These are phyloP conservation scores for Podila minutissima DNA, from an alignment of 192 early-diverging fungal species.

Conservation along the genomic window DNA sequence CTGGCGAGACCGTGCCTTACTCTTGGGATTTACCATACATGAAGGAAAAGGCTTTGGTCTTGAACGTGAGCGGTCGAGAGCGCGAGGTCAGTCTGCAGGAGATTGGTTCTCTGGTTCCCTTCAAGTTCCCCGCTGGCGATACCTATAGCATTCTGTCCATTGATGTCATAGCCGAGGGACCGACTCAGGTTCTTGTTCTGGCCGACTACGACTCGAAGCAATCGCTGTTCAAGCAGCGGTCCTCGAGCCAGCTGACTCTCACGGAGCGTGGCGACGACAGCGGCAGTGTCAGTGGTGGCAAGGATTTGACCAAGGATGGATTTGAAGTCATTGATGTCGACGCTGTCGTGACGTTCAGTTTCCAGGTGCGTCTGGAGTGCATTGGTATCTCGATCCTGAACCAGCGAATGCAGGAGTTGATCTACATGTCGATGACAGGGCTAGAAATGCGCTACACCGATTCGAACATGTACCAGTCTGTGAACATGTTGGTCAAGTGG, in stretches of 20 bases:
- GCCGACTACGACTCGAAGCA: constrained; percentile 71
- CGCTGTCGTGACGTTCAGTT: constrained; percentile 60
- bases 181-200: constrained; percentile 73
- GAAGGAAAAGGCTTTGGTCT: constrained; percentile 75
- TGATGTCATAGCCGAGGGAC: constrained; percentile 78
- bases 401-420: constrained; percentile 81
- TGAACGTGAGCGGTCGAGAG: constrained; percentile 79
- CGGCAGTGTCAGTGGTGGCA: not conserved
- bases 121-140: constrained; percentile 76
- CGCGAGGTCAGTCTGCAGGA: constrained; percentile 88
- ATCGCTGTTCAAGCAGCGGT: constrained; percentile 67
- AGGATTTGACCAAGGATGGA: constrained; percentile 47
- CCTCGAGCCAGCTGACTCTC: constrained; percentile 29
- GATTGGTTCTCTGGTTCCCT: constrained; percentile 88
- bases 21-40: constrained; percentile 92
- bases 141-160: constrained; percentile 65
- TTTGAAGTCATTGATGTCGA: constrained; percentile 66
- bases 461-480: constrained; percentile 82
- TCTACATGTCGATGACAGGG: constrained; percentile 83
- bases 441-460: constrained; percentile 84
- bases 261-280: constrained; percentile 24
- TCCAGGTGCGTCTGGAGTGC: constrained; percentile 82
- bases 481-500: constrained; percentile 88
- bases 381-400: constrained; percentile 94
- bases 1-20: constrained; percentile 73